A percentile compares a stretch with the other conserved stretches of the same genome.
Evolutionary conservation across 1,284 basidiomycete genomes (phyloP).

Genomic region (Sutorius eximius): DNA sequence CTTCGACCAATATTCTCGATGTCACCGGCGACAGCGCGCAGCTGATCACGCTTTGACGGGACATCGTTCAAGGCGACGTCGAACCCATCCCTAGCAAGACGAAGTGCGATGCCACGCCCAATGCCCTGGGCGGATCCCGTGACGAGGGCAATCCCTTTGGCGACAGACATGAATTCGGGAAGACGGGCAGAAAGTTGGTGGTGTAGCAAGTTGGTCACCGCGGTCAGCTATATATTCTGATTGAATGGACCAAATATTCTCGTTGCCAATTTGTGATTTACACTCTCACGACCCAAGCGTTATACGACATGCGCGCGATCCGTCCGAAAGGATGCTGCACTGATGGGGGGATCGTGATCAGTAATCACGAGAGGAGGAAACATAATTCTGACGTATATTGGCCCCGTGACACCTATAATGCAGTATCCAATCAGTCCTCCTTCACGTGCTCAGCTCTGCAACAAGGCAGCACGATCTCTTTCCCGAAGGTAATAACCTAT

Average conservation of each 20-base stretch:
- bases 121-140: slow-evolving; percentile 23
- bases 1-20: slow-evolving; percentile 16
- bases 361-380: neutral
- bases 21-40: slow-evolving; percentile 9
- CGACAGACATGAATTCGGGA: slow-evolving; percentile 12
- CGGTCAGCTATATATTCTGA: neutral
- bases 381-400: neutral
- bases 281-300: neutral
- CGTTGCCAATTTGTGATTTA: neutral
- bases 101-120: slow-evolving; percentile 17
- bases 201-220: too few relatives aligned
- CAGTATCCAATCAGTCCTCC: neutral
- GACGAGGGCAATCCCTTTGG: slow-evolving; percentile 17
- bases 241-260: neutral
- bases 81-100: slow-evolving; percentile 20
- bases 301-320: neutral
- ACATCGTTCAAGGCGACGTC: slow-evolving; percentile 19
- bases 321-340: neutral
- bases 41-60: slow-evolving; percentile 12
- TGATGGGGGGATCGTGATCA: neutral
- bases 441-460: neutral
- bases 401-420: neutral
- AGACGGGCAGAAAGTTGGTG: neutral
- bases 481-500: neutral
- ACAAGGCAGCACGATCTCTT: neutral